A percentile compares a stretch with the other conserved stretches of the same genome.
Evolutionary conservation across 495 filamentous ascomycete species (phyloP).

Genomic region (Aspergillus egyptiacus): DNA sequence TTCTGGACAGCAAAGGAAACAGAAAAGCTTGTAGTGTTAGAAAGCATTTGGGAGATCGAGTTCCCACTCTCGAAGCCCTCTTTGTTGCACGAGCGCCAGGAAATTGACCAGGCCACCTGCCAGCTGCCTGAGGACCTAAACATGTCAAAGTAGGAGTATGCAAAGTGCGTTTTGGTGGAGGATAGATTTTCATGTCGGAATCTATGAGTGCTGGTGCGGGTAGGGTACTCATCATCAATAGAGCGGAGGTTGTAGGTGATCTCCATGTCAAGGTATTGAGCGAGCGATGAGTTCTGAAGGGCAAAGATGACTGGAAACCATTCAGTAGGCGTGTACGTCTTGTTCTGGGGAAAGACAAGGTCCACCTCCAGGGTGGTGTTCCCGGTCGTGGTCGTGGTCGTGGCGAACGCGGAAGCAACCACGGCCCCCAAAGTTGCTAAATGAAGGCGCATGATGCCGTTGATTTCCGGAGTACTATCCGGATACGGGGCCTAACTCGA

Average conservation of each 20-base stretch:
- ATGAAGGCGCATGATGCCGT: too few species aligned
- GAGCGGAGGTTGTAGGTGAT: conserved; percentile 10
- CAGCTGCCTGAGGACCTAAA: background rate
- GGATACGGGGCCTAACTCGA: too few species aligned
- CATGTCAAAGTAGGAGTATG: background rate
- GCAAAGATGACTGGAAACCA: conserved; percentile 35
- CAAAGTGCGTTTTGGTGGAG: background rate
- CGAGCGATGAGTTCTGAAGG: conserved; percentile 26
- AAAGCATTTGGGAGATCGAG: too few species aligned
- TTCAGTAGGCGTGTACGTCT: conserved; percentile 31
- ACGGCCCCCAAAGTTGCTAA: too few species aligned
- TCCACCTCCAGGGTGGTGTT: conserved; percentile 31
- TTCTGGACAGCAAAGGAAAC: too few species aligned
- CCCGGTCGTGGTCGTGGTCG: too few species aligned
- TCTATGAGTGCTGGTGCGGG: background rate
- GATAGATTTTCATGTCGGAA: background rate
- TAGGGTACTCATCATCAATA: background rate
- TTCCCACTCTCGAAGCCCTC: too few species aligned
- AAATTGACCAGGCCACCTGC: too few species aligned
- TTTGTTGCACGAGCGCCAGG: too few species aligned
- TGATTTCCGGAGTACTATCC: too few species aligned
- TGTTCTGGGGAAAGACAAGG: conserved; percentile 37
- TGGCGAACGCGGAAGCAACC: too few species aligned
- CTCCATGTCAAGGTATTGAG: conserved; percentile 12
- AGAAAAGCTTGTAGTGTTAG: too few species aligned